phyloP scores from a whole-genome alignment of 148 eudicot genomes.

The Nepenthes gracilis region DNA sequence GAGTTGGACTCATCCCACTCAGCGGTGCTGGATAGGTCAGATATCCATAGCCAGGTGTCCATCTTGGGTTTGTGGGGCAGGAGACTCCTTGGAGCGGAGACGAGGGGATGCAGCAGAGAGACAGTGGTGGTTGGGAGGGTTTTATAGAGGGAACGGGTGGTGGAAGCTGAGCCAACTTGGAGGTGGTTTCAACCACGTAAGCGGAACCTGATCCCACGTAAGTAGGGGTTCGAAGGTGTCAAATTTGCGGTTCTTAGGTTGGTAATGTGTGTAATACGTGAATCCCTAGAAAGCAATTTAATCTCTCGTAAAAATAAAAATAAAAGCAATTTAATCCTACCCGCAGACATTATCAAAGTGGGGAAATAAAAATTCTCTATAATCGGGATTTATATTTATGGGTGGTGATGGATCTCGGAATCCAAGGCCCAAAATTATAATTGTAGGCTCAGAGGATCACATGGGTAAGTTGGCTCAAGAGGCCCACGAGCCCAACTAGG shows the following conservation, averaged over 20 bases:
- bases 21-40: slow-evolving; percentile 45
- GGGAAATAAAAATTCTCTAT: too few species aligned
- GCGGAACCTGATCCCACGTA: too few species aligned
- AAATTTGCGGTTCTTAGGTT: not conserved
- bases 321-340: too few species aligned
- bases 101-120: not conserved
- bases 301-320: not conserved
- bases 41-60: slow-evolving; percentile 93
- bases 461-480: too few species aligned
- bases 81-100: not conserved
- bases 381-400: too few species aligned
- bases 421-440: too few species aligned
- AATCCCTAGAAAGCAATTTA: not conserved
- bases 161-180: slow-evolving; percentile 40
- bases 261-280: not conserved
- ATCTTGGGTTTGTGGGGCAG: slow-evolving; percentile 13
- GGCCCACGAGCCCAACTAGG: too few species aligned
- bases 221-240: not conserved
- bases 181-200: slow-evolving; percentile 42
- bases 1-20: slow-evolving; percentile 46
- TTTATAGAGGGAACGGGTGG: slow-evolving; percentile 48
- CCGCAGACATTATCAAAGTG: too few species aligned
- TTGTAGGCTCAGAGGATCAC: too few species aligned
- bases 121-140: not conserved
- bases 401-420: too few species aligned